Conservation (phyloP, 169 alveolate genomes). For the Plasmodium coatneyi region DNA sequence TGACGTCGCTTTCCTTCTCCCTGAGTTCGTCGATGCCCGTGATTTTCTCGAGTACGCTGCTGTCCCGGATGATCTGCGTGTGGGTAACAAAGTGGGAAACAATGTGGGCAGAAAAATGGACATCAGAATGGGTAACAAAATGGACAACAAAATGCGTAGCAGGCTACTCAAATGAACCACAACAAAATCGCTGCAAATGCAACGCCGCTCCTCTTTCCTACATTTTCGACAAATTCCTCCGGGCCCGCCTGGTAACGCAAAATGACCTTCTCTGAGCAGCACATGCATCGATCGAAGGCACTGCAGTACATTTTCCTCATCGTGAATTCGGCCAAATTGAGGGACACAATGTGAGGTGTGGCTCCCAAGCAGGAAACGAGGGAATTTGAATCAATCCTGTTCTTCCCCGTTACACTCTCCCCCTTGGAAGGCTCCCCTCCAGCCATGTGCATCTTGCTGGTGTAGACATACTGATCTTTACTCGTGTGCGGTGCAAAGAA, state of each 20-base stretch:
- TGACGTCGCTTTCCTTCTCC: constrained; percentile 37
- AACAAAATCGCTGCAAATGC: not conserved
- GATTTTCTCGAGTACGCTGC: constrained; percentile 34
- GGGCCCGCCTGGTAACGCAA: constrained; percentile 45
- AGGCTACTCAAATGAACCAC: no score
- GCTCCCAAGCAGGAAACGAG: constrained; percentile 79
- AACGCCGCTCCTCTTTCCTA: constrained; percentile 2
- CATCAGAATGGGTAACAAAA: not conserved
- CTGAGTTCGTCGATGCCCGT: constrained; percentile 15
- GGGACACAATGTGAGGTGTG: constrained; percentile 80
- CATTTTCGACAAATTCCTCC: constrained; percentile 67
- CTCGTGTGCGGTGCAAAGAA: constrained; percentile 79
- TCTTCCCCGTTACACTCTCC: not conserved
- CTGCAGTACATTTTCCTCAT: constrained; percentile 70
- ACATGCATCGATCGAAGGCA: constrained; percentile 78
- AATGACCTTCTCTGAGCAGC: constrained; percentile 80
- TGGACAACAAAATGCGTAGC: not conserved
- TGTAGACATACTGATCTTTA: constrained; percentile 37
- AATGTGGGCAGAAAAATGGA: not conserved
- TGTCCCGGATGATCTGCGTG: constrained; percentile 52
- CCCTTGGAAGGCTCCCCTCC: not conserved
- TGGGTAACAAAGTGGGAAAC: not conserved
- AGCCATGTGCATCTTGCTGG: not conserved
- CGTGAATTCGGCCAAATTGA: constrained; percentile 77
- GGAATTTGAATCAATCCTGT: constrained; percentile 7